Conservation (phyloP, 1,139 yeast genomes). For the Protomyces pachydermus region DNA sequence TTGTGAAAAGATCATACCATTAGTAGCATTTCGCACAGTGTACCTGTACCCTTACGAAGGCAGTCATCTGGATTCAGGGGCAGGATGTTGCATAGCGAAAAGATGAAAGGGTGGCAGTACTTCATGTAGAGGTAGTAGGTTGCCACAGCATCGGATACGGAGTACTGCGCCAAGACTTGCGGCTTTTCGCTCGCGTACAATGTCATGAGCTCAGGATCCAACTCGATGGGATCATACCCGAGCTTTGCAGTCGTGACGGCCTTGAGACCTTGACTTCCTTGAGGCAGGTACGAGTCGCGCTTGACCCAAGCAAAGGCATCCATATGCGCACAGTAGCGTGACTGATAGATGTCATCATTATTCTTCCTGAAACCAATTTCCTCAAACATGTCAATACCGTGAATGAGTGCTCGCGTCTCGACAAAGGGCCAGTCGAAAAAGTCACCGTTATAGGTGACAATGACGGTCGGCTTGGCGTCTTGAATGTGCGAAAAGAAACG, state of each 20-base stretch:
- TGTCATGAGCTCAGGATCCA: conserved; percentile 97
- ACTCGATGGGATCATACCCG: conserved; percentile 93
- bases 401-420: conserved; percentile 74
- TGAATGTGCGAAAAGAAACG: conserved; percentile 86
- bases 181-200: conserved; percentile 92
- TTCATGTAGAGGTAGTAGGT: conserved; percentile 93
- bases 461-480: conserved; percentile 86
- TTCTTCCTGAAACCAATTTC: conserved; percentile 94
- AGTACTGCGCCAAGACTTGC: conserved; percentile 86
- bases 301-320: conserved; percentile 99
- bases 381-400: conserved; percentile 81
- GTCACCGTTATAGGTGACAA: conserved; percentile 97
- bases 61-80: conserved; percentile 97
- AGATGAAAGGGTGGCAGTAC: conserved; percentile 94
- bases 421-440: conserved; percentile 99
- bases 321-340: conserved; percentile 92
- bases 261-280: conserved; percentile 96
- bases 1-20: conserved; percentile 49
- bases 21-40: conserved; percentile 93
- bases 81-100: conserved; percentile 89
- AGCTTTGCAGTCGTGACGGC: conserved; percentile 95
- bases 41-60: conserved; percentile 94
- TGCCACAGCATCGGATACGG: conserved; percentile 99
- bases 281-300: conserved; percentile 94
- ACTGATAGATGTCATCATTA: conserved; percentile 85